These are phyloP conservation scores for Cladosporium sp. DNA, from an alignment of 2,329 filamentous ascomycete species.

Conservation along the genomic window DNA sequence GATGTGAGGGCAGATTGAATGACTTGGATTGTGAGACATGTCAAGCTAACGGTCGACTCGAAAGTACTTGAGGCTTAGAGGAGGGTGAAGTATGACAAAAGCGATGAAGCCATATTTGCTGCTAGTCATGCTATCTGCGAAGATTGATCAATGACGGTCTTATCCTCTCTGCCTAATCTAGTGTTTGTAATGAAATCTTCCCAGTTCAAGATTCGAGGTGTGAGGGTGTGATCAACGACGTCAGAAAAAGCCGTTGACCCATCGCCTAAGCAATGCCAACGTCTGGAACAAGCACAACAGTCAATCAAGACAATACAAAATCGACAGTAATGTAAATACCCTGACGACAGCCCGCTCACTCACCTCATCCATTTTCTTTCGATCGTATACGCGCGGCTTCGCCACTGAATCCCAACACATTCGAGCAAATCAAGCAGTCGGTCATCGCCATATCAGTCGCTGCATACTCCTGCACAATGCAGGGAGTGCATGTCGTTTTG, in stretches of 20 bases:
- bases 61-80: neutral
- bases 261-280: constrained; percentile 7
- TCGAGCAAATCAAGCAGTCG: no score
- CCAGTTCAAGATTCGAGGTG: neutral
- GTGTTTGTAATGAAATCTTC: neutral
- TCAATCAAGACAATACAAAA: neutral
- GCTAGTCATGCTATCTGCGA: neutral
- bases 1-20: constrained; percentile 1
- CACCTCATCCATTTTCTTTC: neutral
- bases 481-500: neutral
- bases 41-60: constrained; percentile 4
- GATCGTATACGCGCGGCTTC: neutral
- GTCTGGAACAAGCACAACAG: neutral
- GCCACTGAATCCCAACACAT: neutral
- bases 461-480: neutral
- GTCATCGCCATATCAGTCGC: neutral
- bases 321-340: neutral
- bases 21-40: constrained; percentile 5
- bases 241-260: neutral
- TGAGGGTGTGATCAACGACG: neutral
- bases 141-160: neutral
- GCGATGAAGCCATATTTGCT: neutral
- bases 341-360: constrained; percentile 2
- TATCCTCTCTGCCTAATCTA: neutral
- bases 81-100: neutral